These are phyloP conservation scores for Pythium sp. DNA, from an alignment of 352 stramenopile genomes.

Conservation along the genomic window DNA sequence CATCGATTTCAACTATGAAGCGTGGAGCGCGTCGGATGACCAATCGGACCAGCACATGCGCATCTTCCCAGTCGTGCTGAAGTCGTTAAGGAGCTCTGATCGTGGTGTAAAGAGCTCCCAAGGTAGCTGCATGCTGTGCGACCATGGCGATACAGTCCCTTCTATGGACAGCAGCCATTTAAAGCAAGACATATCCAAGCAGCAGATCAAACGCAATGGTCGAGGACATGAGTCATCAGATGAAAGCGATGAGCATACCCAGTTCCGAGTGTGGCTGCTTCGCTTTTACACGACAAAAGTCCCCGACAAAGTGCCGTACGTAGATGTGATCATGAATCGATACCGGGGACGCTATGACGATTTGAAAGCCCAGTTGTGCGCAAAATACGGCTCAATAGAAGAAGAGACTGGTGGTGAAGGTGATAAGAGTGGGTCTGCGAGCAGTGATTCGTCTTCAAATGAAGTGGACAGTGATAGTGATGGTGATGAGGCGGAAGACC, in stretches of 20 bases:
- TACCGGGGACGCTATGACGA: constrained; percentile 56
- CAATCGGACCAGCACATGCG: constrained; percentile 31
- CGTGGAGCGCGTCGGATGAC: constrained; percentile 20
- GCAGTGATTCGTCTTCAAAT: constrained; percentile 19
- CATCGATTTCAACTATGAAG: constrained; percentile 19
- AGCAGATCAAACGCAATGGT: neutral
- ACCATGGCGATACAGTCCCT: neutral
- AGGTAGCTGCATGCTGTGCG: constrained; percentile 9
- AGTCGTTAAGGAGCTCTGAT: neutral
- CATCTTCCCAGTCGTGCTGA: constrained; percentile 30
- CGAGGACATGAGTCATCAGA: constrained; percentile 12
- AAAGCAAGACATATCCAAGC: neutral
- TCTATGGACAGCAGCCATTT: neutral
- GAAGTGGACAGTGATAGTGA: constrained; percentile 10
- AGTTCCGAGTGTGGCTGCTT: constrained; percentile 41
- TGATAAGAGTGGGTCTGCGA: neutral
- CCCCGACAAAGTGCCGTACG: constrained; percentile 43
- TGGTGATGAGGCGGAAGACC: neutral
- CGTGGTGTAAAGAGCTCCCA: neutral
- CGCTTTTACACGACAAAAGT: constrained; percentile 50
- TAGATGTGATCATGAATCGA: constrained; percentile 54
- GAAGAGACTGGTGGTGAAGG: neutral
- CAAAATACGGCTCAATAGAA: constrained; percentile 46
- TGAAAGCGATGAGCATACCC: constrained; percentile 29
- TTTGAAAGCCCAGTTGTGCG: constrained; percentile 43